Percentiles rank a stretch among this genome's conserved stretches.
Evolutionary conservation across 495 filamentous ascomycete genomes (phyloP).

Genomic region (Trichoderma virens): DNA sequence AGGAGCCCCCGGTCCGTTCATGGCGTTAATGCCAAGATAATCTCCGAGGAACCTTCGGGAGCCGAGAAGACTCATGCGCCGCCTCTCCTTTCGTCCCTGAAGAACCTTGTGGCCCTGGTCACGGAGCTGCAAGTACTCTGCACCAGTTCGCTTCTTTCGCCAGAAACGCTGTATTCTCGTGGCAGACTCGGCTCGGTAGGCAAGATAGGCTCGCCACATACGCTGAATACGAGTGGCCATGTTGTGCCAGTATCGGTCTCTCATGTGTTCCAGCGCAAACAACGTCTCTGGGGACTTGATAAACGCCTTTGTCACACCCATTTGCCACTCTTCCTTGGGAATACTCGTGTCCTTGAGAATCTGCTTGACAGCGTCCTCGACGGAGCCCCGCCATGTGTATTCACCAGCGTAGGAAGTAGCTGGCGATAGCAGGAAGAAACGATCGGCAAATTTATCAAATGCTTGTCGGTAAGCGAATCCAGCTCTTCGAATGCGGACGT

Average conservation of each 20-base stretch:
- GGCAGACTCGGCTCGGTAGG: conserved; percentile 86
- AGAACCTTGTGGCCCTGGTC: conserved; percentile 86
- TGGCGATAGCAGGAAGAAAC: conserved; percentile 92
- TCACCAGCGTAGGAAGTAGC: conserved; percentile 94
- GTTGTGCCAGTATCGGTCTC: conserved; percentile 97
- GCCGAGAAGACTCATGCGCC: conserved; percentile 82
- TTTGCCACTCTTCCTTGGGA: conserved; percentile 89
- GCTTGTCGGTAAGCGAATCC: conserved; percentile 97
- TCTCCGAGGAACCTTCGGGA: conserved; percentile 91
- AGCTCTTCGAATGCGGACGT: conserved; percentile 92
- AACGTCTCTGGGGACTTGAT: conserved; percentile 98
- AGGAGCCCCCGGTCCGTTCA: conserved; percentile 71
- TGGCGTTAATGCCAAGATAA: conserved; percentile 81
- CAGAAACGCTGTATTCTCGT: conserved; percentile 92
- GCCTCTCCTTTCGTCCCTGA: conserved; percentile 77
- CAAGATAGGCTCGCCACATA: conserved; percentile 92
- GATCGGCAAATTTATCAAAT: conserved; percentile 96
- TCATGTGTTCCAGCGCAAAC: conserved; percentile 95
- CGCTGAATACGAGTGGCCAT: conserved; percentile 98
- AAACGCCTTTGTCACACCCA: conserved; percentile 95
- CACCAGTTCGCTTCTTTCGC: conserved; percentile 80
- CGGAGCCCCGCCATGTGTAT: conserved; percentile 89
- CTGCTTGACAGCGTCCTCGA: conserved; percentile 78
- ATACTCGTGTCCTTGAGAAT: conserved; percentile 96
- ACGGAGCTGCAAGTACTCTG: conserved; percentile 77